Percentiles rank a stretch among this genome's conserved stretches.
Conservation (phyloP, 2,329 filamentous ascomycete species). For the Aureobasidium sp. region DNA sequence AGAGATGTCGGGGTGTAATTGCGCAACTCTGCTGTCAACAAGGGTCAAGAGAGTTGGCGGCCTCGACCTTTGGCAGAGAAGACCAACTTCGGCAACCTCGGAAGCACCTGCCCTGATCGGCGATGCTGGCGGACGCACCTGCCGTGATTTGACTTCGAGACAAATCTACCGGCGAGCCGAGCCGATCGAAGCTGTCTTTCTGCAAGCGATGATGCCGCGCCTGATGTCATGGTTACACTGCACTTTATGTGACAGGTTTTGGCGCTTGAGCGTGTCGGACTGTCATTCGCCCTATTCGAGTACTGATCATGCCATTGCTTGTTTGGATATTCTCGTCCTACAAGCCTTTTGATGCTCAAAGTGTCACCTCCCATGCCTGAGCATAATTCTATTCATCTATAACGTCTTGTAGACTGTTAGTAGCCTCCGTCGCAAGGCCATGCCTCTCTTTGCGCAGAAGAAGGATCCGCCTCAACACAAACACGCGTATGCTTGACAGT, state of each 20-base stretch:
- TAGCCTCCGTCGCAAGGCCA: background rate
- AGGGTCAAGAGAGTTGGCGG: background rate
- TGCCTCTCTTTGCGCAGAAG: conserved; percentile 19
- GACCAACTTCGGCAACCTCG: background rate
- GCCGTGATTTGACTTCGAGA: background rate
- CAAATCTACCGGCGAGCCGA: background rate
- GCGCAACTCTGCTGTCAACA: background rate
- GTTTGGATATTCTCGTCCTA: background rate
- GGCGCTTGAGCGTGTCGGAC: background rate
- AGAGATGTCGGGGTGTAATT: background rate
- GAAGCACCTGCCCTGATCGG: background rate
- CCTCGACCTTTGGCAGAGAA: background rate
- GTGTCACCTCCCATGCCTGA: background rate
- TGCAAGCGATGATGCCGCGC: background rate
- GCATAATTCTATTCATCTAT: background rate
- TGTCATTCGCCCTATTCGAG: background rate
- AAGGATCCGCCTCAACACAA: conserved; percentile 19
- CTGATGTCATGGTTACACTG: conserved; percentile 1
- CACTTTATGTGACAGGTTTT: background rate
- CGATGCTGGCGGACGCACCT: background rate
- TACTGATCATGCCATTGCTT: background rate
- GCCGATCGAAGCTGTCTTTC: background rate
- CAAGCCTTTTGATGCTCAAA: background rate
- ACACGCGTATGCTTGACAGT: conserved; percentile 36
- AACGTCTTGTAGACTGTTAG: background rate